Base-by-base conservation (phyloP, 306 rosid genomes). In the Clitoria ternatea region DNA sequence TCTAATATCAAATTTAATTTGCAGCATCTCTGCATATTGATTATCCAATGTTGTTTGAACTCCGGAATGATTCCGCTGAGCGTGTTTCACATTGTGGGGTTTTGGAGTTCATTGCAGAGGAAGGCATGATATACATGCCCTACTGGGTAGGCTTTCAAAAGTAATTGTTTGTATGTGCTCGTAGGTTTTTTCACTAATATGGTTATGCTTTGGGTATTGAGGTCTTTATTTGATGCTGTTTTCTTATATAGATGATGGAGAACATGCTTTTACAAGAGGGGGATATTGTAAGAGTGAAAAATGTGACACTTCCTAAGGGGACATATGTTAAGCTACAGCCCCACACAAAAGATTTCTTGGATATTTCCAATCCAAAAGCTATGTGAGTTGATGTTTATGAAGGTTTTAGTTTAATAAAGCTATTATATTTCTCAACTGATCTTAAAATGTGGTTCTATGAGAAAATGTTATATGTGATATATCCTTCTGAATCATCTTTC, bases 81-180 rank as follows among this genome's bases (percentile, higher is more conserved):
- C 77, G 96, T 74, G 90, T 89, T 72, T 94, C 98, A 61, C 98
- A 94, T 72, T 94, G 98, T 82, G 98, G 98, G 27, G 98, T 94
- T 52, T 84, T 94, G 69, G 98, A 94, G 77, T 94, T 94, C 80
- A 89, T 94, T 83, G 98, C 98, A 20, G 98, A 94, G 82, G 97
- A 94, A 87, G 98, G 98, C 88, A 94, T 90, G 97, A 87, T 94
- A 72, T 90, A 94, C 76, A 90, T 94, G 97, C 98, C 98, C 20
- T 94, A 95, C 83, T 95, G 99, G 99, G 97, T 95, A 84, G 75
- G 94, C 63, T 59, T 69, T 61, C 68, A 60, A 45, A 59, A 48
- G 17, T 61, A n/a, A 17, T 45, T 72, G 69, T 40, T 27, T 65
- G 27, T 27, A 70, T 52, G 37, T 69, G 68, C 45, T 40, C 72